Base-by-base conservation (phyloP, 2,329 filamentous ascomycete species). In the Alternaria sp. region DNA sequence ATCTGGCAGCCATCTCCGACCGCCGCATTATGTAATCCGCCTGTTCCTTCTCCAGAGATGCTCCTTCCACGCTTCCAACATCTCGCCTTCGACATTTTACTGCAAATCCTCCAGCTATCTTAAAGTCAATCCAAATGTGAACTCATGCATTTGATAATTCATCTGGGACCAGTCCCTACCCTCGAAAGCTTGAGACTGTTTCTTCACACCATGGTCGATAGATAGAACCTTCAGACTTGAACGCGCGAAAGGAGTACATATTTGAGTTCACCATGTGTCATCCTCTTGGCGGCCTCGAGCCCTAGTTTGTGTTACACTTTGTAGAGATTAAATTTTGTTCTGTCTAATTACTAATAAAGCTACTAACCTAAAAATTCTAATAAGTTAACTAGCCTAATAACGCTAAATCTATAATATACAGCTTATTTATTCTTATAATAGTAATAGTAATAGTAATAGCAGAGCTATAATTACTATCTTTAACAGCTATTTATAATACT, bases 21-120 rank as follows among this genome's bases (percentile, higher is more conserved):
- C 21, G 14, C 26, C 28, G 41, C 45, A 69, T 71, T 68, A 72
- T 67, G 67, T 70, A 72, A 72, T 61, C 64, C 7, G 11, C 14
- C 26, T 2, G 8, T 33, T 2, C 26, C 20, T 50, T n/a, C 37
- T 18, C 15, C 20, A 10, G 11, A 14, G 47, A 30, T 11, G 25
- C 8, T 18, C 37, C n/a, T 30, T 50, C 21, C n/a, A 5, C n/a
- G 37, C 45, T 47, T 47, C 14, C 45, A 23, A 23, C 21, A 46
- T 23, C 44, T 15, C 44, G 10, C 12, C 4, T 46, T 46, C 12
- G 4, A 46, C 7, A 8, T 15, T 3, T 15, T 46, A 18, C 8
- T 41, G 33, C n/a, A 41, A 18, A 41, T 3, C n/a, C 4, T 18
- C 3, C 15, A 41, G 37, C 37, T 18, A 18, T 37, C 33, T 37